These are phyloP conservation scores for Scedosporium minutisporum DNA, from an alignment of 2,329 filamentous ascomycete species.

Conservation along the genomic window DNA sequence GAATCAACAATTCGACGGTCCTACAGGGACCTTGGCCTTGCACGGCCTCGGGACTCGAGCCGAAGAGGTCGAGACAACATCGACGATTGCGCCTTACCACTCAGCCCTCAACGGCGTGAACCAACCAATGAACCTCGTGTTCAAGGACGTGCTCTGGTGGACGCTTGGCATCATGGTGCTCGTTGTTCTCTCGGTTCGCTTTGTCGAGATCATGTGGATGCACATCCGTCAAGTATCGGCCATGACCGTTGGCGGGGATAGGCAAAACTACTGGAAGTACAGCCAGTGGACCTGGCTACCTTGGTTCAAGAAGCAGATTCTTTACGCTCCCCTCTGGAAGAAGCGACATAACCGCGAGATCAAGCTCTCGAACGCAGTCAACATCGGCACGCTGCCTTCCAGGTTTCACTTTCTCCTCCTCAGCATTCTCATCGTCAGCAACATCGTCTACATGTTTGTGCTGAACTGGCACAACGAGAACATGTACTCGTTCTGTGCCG, in stretches of 20 bases:
- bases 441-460: slow-evolving; percentile 51
- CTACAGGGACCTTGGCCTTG: slow-evolving; percentile 15
- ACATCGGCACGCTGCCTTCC: slow-evolving; percentile 56
- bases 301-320: slow-evolving; percentile 49
- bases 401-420: slow-evolving; percentile 53
- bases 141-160: slow-evolving; percentile 51
- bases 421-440: slow-evolving; percentile 47
- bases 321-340: slow-evolving; percentile 51
- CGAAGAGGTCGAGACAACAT: slow-evolving; percentile 19
- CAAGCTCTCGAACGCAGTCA: slow-evolving; percentile 48
- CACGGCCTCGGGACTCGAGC: slow-evolving; percentile 13
- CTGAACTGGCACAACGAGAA: slow-evolving; percentile 51
- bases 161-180: slow-evolving; percentile 47
- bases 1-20: not conserved
- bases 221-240: slow-evolving; percentile 50
- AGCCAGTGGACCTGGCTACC: slow-evolving; percentile 53
- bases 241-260: slow-evolving; percentile 41
- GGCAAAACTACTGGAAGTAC: slow-evolving; percentile 50
- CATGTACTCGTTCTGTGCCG: slow-evolving; percentile 49
- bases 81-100: slow-evolving; percentile 46
- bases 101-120: slow-evolving; percentile 51
- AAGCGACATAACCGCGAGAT: slow-evolving; percentile 62
- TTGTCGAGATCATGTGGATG: slow-evolving; percentile 43
- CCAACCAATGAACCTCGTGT: slow-evolving; percentile 45
- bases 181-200: slow-evolving; percentile 41